Percentiles rank a stretch among this genome's conserved stretches.
Conservation (phyloP, 2,329 filamentous ascomycete species). For the Colletotrichum phormii region DNA sequence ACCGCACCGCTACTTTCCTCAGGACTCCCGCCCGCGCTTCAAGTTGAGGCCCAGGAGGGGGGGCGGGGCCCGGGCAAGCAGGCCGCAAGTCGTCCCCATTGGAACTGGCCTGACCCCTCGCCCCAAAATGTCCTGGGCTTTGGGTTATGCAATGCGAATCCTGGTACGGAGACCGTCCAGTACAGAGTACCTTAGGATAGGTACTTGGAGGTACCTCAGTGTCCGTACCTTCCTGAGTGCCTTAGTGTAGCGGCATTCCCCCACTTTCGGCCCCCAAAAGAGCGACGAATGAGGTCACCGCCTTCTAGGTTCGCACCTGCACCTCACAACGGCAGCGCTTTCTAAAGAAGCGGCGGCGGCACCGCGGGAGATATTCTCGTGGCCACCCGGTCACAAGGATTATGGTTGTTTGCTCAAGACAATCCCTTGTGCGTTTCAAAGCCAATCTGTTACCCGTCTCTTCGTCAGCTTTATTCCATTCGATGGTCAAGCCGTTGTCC, state of each 20-base stretch:
- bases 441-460: background rate
- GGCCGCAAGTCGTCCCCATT: background rate
- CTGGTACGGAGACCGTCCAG: background rate
- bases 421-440: slow-evolving; percentile 19
- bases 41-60: slow-evolving; percentile 13
- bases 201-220: background rate
- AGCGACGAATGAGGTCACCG: slow-evolving; percentile 33
- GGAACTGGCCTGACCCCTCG: slow-evolving; percentile 7
- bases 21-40: slow-evolving; percentile 8
- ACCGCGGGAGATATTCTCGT: slow-evolving; percentile 9
- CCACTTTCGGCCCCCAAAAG: slow-evolving; percentile 23
- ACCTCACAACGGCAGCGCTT: slow-evolving; percentile 7
- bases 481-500: background rate
- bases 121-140: background rate
- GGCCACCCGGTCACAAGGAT: slow-evolving; percentile 16
- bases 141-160: background rate
- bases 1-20: slow-evolving; percentile 21
- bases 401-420: slow-evolving; percentile 15
- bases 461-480: background rate
- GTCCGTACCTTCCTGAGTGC: background rate
- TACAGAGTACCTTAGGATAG: background rate
- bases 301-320: slow-evolving; percentile 10
- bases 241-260: slow-evolving; percentile 29
- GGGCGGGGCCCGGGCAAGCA: background rate
- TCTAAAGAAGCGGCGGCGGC: slow-evolving; percentile 4